Base-by-base conservation (phyloP, 768 basidiomycete genomes). In the Dacryopinax spathularia region DNA sequence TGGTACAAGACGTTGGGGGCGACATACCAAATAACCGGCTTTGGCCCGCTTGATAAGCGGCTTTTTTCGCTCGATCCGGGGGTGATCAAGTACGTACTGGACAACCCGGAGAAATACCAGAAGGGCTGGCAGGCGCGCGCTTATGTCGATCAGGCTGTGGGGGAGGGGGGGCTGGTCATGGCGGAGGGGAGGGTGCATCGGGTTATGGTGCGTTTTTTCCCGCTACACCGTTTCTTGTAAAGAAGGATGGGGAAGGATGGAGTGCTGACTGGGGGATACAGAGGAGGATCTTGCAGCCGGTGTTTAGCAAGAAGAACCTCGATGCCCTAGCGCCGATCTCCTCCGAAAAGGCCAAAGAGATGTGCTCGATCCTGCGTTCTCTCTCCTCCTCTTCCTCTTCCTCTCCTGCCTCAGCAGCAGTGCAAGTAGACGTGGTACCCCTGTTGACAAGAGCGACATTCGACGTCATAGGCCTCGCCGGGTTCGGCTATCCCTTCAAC, bases 111-210 rank as follows among this genome's bases (percentile, higher is more conserved):
- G 48, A 79, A 39, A 34, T 92, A 90, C 70, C 86, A 90, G 70
- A 95, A 95, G 71, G 90, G 92, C 10, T 86, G 83, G 81, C 84
- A 84, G 66, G 87, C 89, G 1, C 83, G 91, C 31, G 77, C 79
- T 48, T 74, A 88, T 48, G 88, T 96, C 34, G 82, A 84, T 15
- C 78, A 81, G 63, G 80, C 93, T 64, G 87, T 96, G 64, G 92
- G 92, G 0, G 84, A 84, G 62, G 92, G 76, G 25, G 48, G 48
- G 25, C 48, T 56, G 10, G 48, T 31, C 5, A 56, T 56, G 48
- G 48, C 48, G 3, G 48, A 56, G 25, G 48, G 48, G 5, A 20
- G 25, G 5, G 31, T 56, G 6, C 48, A 56, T 31, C 25, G 48
- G 48, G 48, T 56, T 29, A 56, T 56, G 48, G 48, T 56, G 48